These are phyloP conservation scores for Smallanthus sonchifolius DNA, from an alignment of 129 eudicot species.

Conservation along the genomic window DNA sequence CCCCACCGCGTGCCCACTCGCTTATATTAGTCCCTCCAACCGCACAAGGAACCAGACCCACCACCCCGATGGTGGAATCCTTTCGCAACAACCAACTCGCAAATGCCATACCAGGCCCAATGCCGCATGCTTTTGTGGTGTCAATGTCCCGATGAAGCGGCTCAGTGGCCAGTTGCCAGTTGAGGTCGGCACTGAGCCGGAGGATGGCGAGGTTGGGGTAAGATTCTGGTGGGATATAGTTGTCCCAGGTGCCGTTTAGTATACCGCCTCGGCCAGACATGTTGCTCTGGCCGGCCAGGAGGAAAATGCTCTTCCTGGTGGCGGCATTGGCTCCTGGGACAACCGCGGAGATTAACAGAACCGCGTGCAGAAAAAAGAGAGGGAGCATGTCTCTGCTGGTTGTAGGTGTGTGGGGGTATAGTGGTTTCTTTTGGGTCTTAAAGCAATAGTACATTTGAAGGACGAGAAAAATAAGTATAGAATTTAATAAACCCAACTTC, in stretches of 20 bases:
- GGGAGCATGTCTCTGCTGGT: constrained; percentile 17
- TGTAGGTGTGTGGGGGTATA: neutral
- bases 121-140: constrained; percentile 31
- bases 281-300: constrained; percentile 67
- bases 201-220: constrained; percentile 37
- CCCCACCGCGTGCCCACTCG: constrained; percentile 61
- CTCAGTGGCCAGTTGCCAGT: constrained; percentile 53
- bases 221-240: constrained; percentile 44
- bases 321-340: neutral
- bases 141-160: constrained; percentile 56
- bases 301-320: constrained; percentile 33
- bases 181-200: constrained; percentile 40
- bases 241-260: constrained; percentile 44
- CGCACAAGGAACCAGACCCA: constrained; percentile 70
- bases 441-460: neutral
- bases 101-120: constrained; percentile 66
- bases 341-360: neutral
- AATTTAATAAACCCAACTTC: constrained; percentile 27
- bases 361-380: neutral
- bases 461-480: neutral
- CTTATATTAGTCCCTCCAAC: constrained; percentile 59
- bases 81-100: constrained; percentile 38
- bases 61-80: constrained; percentile 42
- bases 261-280: constrained; percentile 74
- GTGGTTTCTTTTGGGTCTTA: constrained; percentile 10